Conservation (phyloP, 1,284 basidiomycete genomes). For the Melampsora americana region DNA sequence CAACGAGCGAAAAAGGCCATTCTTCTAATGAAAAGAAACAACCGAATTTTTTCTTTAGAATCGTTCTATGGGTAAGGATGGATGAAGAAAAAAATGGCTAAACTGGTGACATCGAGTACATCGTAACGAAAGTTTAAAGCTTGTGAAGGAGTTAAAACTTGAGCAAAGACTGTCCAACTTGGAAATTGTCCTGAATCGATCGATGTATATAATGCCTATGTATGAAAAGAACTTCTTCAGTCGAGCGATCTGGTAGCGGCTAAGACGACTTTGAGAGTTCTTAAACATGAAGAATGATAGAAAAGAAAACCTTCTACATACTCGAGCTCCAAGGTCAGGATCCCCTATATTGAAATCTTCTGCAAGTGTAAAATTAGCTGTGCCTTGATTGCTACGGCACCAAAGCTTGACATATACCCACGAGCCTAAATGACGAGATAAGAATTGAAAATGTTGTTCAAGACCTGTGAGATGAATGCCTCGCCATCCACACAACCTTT, state of each 20-base stretch:
- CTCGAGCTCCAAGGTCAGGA: slow-evolving; percentile 11
- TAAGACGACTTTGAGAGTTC: not conserved
- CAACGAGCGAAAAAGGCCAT: slow-evolving; percentile 32
- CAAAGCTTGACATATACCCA: slow-evolving; percentile 36
- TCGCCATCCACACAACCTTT: not conserved
- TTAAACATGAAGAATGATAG: not conserved
- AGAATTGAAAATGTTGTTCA: not conserved
- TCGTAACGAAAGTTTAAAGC: slow-evolving; percentile 34
- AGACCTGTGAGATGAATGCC: not conserved
- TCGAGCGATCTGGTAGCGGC: no score
- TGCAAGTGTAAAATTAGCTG: slow-evolving; percentile 16
- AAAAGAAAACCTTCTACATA: not conserved
- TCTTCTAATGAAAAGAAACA: slow-evolving; percentile 14
- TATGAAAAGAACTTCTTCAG: not conserved
- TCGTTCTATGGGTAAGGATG: not conserved
- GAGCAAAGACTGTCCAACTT: slow-evolving; percentile 35
- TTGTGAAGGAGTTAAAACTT: slow-evolving; percentile 23
- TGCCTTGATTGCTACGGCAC: slow-evolving; percentile 12
- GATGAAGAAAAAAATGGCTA: not conserved
- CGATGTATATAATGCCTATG: slow-evolving; percentile 14
- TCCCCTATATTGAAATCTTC: slow-evolving; percentile 14
- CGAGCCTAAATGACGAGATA: slow-evolving; percentile 5
- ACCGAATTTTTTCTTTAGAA: not conserved
- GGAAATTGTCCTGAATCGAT: slow-evolving; percentile 31
- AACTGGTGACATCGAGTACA: slow-evolving; percentile 35